Evolutionary conservation across 805 yeast genomes (phyloP), one percentile per base, ranked within the genome.

Genomic region (Saccharomycopsis selenospora): DNA sequence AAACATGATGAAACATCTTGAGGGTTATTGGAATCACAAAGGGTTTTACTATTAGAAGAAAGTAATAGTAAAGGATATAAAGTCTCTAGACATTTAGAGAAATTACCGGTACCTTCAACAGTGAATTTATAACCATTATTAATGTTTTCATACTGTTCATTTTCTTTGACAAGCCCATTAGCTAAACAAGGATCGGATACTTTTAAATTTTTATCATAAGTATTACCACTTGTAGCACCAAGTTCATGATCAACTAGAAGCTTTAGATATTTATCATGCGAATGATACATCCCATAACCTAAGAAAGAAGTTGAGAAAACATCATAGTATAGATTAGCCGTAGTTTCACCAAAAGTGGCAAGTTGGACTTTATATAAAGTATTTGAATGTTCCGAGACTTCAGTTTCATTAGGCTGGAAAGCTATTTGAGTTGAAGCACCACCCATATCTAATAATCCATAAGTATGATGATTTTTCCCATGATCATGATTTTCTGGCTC

Each of bases 351-450:
- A 3, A 67, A 41, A 24, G 68, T 62, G 26, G 68, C 62, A 28
- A 80, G 61, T n/a, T 66, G 65, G 1, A 81, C 57, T 38, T 63
- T 66, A 56, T 71, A 75, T 42, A 79, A 57, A 38, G 72, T 69
- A 45, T 74, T 73, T 22, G 63, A 57, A 50, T 75, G 79, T 40
- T 72, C 75, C 2, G 58, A 57, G 2, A 61, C 61, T 48, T 73
- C 78, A 1, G 74, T 66, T 18, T 59, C 42, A 55, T 73, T 72
- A 0, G 87, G 86, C 59, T 72, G 77, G 56, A 80, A 80, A 2
- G 79, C 79, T 18, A 81, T 75, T 58, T 81, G 86, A 0, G 83
- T 76, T 1, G 80, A 75, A 0, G 82, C 81, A 0, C 83, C 85
- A 8, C 84, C 84, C 79, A 79, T 72, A 52, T 78, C 81, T 33